Evolutionary conservation across 768 basidiomycete genomes (phyloP), one percentile per base, ranked within the genome.

Genomic region (Infundibulicybe gibba): DNA sequence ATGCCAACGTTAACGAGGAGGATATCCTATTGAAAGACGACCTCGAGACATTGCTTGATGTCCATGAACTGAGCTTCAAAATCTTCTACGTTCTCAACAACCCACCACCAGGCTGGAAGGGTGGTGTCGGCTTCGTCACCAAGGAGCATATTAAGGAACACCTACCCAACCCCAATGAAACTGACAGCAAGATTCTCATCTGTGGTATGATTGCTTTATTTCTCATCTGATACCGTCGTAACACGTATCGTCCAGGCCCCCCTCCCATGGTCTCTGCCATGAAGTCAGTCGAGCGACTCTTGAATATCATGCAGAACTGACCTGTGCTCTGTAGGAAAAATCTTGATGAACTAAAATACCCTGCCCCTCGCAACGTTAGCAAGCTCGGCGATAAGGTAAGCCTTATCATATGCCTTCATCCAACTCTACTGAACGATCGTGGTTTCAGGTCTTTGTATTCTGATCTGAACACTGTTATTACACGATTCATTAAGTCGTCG

Each of bases 41-140:
- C 60, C 78, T 99, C 40, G 93, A 97, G 64, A 76, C 80, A 45
- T 81, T 97, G 39, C 76, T 79, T 14, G 72, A 71, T 41, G 70
- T 68, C 46, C 77, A 95, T 59, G 71, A 72, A 40, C 51, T 53
- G 39, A 69, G 65, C 51, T 93, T 98, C 77, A 82, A 79, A 54
- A 76, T 95, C 44, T 82, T 80, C 69, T 93, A 94, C 63, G 92
- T 97, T 45, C 81, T 99, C 60, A 98, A 99, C 77, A 97, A 93
- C 73, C 83, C 94, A 2, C 94, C 95, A 4, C 71, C 79, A 20
- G 74, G 66, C 53, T 99, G 97, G 97, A 78, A 72, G 3, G 90
- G 89, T 39, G 94, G 94, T 49, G 81, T 84, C 45, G 97, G 97
- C 33, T 99, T 97, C 58, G 90, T 99, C 45, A 81, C 86, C 56